phyloP scores from a whole-genome alignment of 345 rosid species.

The Hirschfeldia incana region DNA sequence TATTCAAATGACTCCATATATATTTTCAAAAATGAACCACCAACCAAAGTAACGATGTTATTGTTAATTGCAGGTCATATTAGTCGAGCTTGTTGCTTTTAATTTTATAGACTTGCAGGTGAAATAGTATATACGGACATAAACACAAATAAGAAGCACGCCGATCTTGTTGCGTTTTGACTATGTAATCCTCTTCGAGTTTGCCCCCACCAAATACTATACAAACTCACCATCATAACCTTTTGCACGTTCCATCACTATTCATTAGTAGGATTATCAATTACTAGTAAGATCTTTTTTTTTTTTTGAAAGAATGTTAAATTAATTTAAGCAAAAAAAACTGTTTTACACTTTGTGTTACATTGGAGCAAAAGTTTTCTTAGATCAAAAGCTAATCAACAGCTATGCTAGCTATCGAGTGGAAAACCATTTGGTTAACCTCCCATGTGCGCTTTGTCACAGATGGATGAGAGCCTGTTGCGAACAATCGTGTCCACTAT shows the following conservation, averaged over 20 bases:
- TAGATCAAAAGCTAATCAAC: no score
- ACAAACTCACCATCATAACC: constrained; percentile 27
- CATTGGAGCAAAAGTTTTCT: no score
- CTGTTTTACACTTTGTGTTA: no score
- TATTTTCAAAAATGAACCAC: background rate
- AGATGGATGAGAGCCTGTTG: no score
- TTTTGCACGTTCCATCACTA: constrained; percentile 28
- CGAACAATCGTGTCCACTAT: no score
- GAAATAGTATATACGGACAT: background rate
- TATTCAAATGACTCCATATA: background rate
- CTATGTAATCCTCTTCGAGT: background rate
- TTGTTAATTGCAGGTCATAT: background rate
- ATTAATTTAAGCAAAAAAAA: no score
- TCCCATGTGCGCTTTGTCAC: no score
- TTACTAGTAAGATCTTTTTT: background rate
- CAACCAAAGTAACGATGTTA: background rate
- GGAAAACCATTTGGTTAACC: no score
- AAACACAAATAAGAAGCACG: background rate
- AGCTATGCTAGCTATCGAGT: no score
- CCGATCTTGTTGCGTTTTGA: background rate
- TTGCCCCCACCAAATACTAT: background rate
- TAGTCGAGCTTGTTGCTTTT: background rate
- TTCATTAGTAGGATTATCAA: constrained; percentile 1
- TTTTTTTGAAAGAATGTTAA: no score
- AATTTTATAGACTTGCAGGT: background rate